Evolutionary conservation across 2,329 filamentous ascomycete species (phyloP).

Genomic region (Stemphylium vesicarium): DNA sequence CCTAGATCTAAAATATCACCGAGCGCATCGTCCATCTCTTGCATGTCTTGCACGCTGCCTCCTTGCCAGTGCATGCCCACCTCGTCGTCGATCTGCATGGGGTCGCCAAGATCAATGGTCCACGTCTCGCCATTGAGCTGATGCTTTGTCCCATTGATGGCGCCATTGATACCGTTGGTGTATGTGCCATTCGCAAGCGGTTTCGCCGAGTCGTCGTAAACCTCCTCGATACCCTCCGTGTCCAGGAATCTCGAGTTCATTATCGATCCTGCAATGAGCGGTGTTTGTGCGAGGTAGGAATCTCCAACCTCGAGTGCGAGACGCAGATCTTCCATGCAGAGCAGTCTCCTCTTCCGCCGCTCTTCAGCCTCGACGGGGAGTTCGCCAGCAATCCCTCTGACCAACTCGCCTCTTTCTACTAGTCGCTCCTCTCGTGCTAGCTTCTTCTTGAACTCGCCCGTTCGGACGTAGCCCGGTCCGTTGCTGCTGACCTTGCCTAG

Average conservation of each 20-base stretch:
- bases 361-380: constrained; percentile 82
- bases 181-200: constrained; percentile 12
- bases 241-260: constrained; percentile 72
- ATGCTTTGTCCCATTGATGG: constrained; percentile 12
- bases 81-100: constrained; percentile 36
- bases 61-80: constrained; percentile 49
- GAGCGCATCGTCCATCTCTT: constrained; percentile 43
- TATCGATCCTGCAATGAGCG: constrained; percentile 73
- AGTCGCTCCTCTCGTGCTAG: constrained; percentile 77
- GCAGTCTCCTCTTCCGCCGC: constrained; percentile 71
- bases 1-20: constrained; percentile 48
- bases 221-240: constrained; percentile 36
- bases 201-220: constrained; percentile 16
- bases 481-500: constrained; percentile 63
- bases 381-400: constrained; percentile 76
- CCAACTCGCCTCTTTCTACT: constrained; percentile 73
- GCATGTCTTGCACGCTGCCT: constrained; percentile 39
- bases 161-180: constrained; percentile 18
- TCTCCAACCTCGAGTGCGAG: constrained; percentile 79
- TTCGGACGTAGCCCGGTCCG: constrained; percentile 69
- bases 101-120: constrained; percentile 34
- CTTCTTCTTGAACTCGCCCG: constrained; percentile 76
- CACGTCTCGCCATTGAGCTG: constrained; percentile 14
- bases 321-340: constrained; percentile 79
- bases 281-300: constrained; percentile 77